Percentiles rank a stretch among this genome's conserved stretches.
Evolutionary conservation across 2,329 filamentous ascomycete genomes (phyloP).

Genomic region (Hypoxylon sp.): DNA sequence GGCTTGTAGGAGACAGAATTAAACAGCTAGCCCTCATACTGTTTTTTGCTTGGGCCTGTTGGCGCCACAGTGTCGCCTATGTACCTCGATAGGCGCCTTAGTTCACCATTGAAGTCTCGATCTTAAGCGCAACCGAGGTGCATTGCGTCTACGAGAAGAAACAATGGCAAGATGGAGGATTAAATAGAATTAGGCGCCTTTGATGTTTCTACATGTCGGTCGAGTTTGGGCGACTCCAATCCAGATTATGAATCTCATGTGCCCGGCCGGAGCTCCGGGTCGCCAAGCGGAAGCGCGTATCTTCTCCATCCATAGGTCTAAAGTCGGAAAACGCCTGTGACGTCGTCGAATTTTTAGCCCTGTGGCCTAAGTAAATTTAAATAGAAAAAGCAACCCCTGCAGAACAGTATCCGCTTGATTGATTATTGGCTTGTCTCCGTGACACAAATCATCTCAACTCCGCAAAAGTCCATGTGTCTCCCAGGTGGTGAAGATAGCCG

Average conservation of each 20-base stretch:
- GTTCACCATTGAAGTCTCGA: slow-evolving; percentile 13
- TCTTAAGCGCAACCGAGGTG: slow-evolving; percentile 14
- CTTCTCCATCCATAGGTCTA: neutral
- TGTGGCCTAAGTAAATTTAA: slow-evolving; percentile 10
- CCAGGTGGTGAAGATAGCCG: neutral
- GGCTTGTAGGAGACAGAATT: slow-evolving; percentile 17
- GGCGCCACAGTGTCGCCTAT: slow-evolving; percentile 21
- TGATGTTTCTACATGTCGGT: slow-evolving; percentile 4
- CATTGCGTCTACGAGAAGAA: slow-evolving; percentile 1
- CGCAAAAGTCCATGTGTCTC: slow-evolving; percentile 19
- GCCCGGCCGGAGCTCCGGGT: slow-evolving; percentile 2
- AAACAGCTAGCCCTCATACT: slow-evolving; percentile 9
- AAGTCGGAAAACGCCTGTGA: slow-evolving; percentile 21
- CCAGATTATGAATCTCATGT: too few relatives aligned
- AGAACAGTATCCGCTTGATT: slow-evolving; percentile 8
- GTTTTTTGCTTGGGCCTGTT: slow-evolving; percentile 26
- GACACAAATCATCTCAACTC: slow-evolving; percentile 19
- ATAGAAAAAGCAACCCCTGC: slow-evolving; percentile 6
- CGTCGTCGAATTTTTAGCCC: slow-evolving; percentile 26
- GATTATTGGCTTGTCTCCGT: slow-evolving; percentile 15
- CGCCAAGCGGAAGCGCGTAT: slow-evolving; percentile 10
- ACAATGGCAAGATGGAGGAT: neutral
- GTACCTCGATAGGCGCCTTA: slow-evolving; percentile 29
- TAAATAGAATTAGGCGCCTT: slow-evolving; percentile 11
- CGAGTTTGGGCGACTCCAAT: slow-evolving; percentile 4